These are phyloP conservation scores for Kockovaella imperatae DNA, from an alignment of 768 basidiomycete genomes.

Conservation along the genomic window DNA sequence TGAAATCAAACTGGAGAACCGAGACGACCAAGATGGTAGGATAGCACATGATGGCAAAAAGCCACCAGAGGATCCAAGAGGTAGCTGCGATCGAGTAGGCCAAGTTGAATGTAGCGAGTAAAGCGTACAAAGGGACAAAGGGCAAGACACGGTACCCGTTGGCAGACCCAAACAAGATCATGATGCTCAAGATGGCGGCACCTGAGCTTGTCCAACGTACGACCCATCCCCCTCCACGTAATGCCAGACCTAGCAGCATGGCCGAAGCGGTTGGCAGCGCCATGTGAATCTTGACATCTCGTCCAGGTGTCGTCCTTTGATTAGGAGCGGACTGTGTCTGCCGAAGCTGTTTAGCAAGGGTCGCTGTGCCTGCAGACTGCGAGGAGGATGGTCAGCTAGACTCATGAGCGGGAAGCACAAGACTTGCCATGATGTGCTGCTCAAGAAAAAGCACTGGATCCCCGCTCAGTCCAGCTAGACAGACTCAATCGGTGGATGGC, in stretches of 20 bases:
- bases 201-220: constrained; percentile 13
- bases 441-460: not conserved
- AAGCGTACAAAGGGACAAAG: constrained; percentile 7
- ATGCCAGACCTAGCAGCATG: too few species aligned
- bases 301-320: too few species aligned
- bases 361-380: too few species aligned
- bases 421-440: not conserved
- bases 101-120: constrained; percentile 9
- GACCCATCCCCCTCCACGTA: constrained; percentile 11
- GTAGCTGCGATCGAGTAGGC: constrained; percentile 12
- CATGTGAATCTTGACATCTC: too few species aligned
- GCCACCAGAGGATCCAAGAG: constrained; percentile 13
- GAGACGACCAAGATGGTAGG: constrained; percentile 11
- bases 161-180: constrained; percentile 8
- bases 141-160: constrained; percentile 7
- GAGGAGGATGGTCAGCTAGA: not conserved
- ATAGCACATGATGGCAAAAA: constrained; percentile 3
- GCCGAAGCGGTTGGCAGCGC: too few species aligned
- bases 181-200: constrained; percentile 9
- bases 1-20: constrained; percentile 10
- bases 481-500: not conserved
- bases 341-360: too few species aligned
- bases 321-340: too few species aligned
- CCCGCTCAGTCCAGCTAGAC: not conserved
- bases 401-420: not conserved